Evolutionary conservation across 805 yeast genomes (phyloP).

Genomic region (Grigorovia transvaalensis): DNA sequence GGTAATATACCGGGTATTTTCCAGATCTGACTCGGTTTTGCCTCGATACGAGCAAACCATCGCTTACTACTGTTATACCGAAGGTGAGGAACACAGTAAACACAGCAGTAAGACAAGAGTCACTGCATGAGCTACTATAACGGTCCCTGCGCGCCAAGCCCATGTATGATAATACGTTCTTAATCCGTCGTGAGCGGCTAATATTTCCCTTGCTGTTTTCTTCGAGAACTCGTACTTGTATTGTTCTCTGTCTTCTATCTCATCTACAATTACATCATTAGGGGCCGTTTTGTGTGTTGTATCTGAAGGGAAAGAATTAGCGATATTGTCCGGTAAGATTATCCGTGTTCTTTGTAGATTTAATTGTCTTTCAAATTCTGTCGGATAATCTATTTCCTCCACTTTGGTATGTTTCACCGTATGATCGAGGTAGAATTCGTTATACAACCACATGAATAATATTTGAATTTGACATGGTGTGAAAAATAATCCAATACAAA

Average conservation of each 20-base stretch:
- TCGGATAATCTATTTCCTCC: constrained; percentile 21
- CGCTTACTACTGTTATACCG: no score
- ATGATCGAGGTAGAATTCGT: constrained; percentile 15
- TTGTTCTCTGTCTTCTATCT: neutral
- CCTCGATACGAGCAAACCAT: neutral
- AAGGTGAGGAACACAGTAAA: neutral
- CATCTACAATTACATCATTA: neutral
- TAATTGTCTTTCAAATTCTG: constrained; percentile 16
- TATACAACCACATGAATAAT: constrained; percentile 11
- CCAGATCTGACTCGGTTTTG: neutral
- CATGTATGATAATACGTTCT: constrained; percentile 11
- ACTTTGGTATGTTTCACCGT: constrained; percentile 16
- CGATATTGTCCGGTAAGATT: neutral
- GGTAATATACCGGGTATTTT: neutral
- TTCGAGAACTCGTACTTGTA: constrained; percentile 6
- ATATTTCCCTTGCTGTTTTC: constrained; percentile 9
- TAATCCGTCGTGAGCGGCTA: constrained; percentile 9
- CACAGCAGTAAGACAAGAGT: neutral
- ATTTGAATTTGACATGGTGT: constrained; percentile 18
- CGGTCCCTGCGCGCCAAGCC: constrained; percentile 7
- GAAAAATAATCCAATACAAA: constrained; percentile 16
- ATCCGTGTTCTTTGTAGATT: constrained; percentile 2
- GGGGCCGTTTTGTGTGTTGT: neutral
- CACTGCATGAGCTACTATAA: constrained; percentile 1
- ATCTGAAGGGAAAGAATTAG: neutral